Evolutionary conservation across 306 rosid species (phyloP), one percentile per base, ranked within the genome.

Genomic region (Corylus heterophylla): DNA sequence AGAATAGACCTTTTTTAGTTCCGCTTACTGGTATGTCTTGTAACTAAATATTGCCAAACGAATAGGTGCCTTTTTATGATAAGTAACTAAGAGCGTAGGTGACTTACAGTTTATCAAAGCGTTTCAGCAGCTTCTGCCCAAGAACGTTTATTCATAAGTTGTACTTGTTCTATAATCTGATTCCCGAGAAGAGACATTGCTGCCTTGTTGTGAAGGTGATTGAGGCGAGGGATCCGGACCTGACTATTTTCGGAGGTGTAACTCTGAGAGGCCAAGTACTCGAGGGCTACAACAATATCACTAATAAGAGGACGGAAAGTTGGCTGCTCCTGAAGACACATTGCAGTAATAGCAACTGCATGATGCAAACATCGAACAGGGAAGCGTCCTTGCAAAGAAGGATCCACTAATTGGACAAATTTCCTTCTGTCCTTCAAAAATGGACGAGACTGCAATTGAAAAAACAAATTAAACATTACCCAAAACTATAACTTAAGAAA

Each of bases 271-370:
- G 89, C 87, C 85, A 92, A 88, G 85, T 91, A 96, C 80, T 96
- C 99, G 29, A 96, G 93, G 27, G 99, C 99, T 47, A 90, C 94
- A 51, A 91, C 97, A 74, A 96, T 96, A 75, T 90, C 99, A 45
- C 89, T 73, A 45, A 96, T 91, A 69, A 85, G 93, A 76, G 99
- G 99, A 58, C 98, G 97, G 78, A 91, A 77, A 67, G 87, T 89
- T 1, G 97, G 99, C 71, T 91, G 94, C 86, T 96, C 98, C 86
- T 91, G 98, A 55, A 96, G 91, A 87, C 99, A 96, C 98, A 96
- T 90, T 17, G 97, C 97, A 78, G 97, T 91, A 64, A 93, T 85
- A 77, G 98, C 98, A 86, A 96, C 86, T 56, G 99, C 98, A 77
- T 96, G 99, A 82, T 96, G 94, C 87, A 96, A 87, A 82, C 93